Percentiles rank a stretch among this genome's conserved stretches.
phyloP scores from a whole-genome alignment of 805 yeast genomes.

The Ogataea populi-albae region DNA sequence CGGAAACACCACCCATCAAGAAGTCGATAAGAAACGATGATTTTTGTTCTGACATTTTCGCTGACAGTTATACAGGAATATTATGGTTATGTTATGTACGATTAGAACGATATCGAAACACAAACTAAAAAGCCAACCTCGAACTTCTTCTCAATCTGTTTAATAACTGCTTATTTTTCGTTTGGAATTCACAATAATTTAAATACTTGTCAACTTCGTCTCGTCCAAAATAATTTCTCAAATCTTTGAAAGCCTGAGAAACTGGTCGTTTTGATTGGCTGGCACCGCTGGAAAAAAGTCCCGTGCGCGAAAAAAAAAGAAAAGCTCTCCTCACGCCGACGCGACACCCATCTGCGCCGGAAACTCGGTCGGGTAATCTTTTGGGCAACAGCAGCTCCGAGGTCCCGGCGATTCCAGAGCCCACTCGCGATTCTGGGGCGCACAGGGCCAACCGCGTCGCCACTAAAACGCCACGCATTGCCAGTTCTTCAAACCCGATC shows the following conservation, averaged over 20 bases:
- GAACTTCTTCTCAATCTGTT: conserved; percentile 9
- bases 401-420: no score
- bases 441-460: no score
- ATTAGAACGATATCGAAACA: no score
- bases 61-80: conserved; percentile 12
- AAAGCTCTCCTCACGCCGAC: background rate
- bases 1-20: conserved; percentile 99
- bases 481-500: no score
- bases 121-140: conserved; percentile 8
- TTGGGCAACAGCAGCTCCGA: no score
- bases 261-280: conserved; percentile 14
- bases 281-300: conserved; percentile 2
- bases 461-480: no score
- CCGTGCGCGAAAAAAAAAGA: conserved; percentile 6
- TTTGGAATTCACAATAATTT: conserved; percentile 6
- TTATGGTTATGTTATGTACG: conserved; percentile 10
- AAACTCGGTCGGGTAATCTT: no score
- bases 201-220: conserved; percentile 20
- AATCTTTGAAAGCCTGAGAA: conserved; percentile 7
- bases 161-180: conserved; percentile 8
- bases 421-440: no score
- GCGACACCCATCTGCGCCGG: background rate
- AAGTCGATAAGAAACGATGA: conserved; percentile 61
- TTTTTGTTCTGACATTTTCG: conserved; percentile 35
- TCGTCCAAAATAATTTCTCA: conserved; percentile 18